Evolutionary conservation across 768 basidiomycete species (phyloP), one percentile per base, ranked within the genome.

Genomic region (Boletus sensibilis): DNA sequence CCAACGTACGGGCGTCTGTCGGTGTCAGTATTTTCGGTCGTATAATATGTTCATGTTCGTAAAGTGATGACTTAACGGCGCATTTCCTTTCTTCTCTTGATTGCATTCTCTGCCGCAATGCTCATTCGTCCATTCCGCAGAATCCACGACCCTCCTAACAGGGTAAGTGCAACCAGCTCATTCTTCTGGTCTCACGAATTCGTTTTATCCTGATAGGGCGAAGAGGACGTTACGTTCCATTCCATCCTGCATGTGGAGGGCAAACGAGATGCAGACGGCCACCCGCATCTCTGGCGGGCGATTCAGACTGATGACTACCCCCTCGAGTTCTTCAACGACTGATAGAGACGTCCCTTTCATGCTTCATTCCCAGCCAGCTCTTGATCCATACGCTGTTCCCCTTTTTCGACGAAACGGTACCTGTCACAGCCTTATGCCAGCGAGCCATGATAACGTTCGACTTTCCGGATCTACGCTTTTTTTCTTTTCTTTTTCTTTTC

Each of bases 91-190:
- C 54, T 58, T 54, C 21, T 37, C 3, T 43, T 54, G 51, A 50
- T 50, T 50, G 34, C 20, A 31, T 13, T 31, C 20, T 51, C 34
- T 34, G 18, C 9, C 46, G 43, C 18, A 34, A 33, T 29, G 27
- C 27, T 29, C 48, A 23, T 43, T 25, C 7, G 16, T 56, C 29
- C 55, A 49, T 64, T 44, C 51, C 63, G 31, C 67, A 88, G 88
- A 62, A 86, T 90, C 60, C 87, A 90, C 65, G 87, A 89, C 64
- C 85, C 88, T 50, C 87, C 85, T 2, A 86, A 87, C 74, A 78
- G 80, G 70, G 88, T 85, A 69, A 55, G 79, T 67, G 44, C 35
- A 31, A 31, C 33, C 31, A 53, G 25, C 37, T 41, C 37, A 35
- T 53, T 47, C 37, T 23, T 41, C 21, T 33, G 12, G 41, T 55